Conservation (phyloP, 1,139 yeast species). For the Blastobotrys elegans region DNA sequence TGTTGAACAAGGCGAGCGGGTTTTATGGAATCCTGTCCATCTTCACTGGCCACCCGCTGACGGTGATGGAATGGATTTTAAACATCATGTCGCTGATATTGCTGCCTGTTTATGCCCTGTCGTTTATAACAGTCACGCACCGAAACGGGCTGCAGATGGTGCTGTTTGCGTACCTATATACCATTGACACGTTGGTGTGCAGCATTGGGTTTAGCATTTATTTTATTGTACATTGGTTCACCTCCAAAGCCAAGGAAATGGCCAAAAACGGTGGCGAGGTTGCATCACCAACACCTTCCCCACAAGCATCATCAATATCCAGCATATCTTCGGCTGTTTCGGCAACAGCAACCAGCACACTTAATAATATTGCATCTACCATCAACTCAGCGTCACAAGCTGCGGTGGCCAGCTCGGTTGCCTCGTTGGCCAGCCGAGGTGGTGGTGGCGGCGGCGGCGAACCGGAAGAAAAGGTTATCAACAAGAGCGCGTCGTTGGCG, state of each 20-base stretch:
- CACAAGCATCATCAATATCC: neutral
- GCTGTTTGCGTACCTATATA: slow-evolving; percentile 57
- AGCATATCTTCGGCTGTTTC: neutral
- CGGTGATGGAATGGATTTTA: slow-evolving; percentile 76
- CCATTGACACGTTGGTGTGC: slow-evolving; percentile 63
- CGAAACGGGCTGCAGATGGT: slow-evolving; percentile 52
- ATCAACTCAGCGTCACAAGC: neutral
- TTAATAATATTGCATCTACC: neutral
- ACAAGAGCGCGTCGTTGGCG: slow-evolving; percentile 61
- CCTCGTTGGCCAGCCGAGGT: slow-evolving; percentile 12
- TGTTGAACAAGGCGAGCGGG: slow-evolving; percentile 87
- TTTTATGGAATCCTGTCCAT: slow-evolving; percentile 80
- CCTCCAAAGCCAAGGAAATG: slow-evolving; percentile 21
- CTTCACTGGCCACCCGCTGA: slow-evolving; percentile 81
- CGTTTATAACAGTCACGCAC: slow-evolving; percentile 36
- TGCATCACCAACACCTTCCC: neutral
- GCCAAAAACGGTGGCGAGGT: slow-evolving; percentile 11
- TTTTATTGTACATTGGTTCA: slow-evolving; percentile 74
- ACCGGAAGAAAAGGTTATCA: slow-evolving; percentile 18
- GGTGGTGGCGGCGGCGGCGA: too few relatives aligned
- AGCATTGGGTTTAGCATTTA: slow-evolving; percentile 59
- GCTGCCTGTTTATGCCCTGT: slow-evolving; percentile 63
- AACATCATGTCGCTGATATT: slow-evolving; percentile 61
- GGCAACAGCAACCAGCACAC: neutral
- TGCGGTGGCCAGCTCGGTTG: neutral